These are phyloP conservation scores for Fusarium sp. DNA, from an alignment of 2,329 filamentous ascomycete species.

Conservation along the genomic window DNA sequence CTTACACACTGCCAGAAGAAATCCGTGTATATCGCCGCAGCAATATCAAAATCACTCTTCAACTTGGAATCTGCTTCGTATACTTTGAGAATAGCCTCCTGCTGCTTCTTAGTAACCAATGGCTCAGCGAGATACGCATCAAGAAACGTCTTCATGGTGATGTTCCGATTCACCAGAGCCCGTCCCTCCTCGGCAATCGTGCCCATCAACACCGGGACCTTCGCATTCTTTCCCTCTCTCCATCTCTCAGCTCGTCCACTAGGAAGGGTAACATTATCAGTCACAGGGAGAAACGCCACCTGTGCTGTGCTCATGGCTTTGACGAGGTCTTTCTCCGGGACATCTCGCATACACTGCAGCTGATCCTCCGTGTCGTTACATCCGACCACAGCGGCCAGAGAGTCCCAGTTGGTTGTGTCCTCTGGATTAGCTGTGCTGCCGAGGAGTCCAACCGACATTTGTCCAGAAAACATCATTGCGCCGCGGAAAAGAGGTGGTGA, in stretches of 20 bases:
- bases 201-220: constrained; percentile 41
- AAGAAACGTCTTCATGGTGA: constrained; percentile 36
- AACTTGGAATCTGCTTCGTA: constrained; percentile 28
- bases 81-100: constrained; percentile 21
- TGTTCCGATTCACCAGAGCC: constrained; percentile 34
- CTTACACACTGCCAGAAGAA: constrained; percentile 45
- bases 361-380: constrained; percentile 18
- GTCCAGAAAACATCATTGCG: constrained; percentile 45
- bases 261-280: constrained; percentile 35
- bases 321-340: constrained; percentile 27
- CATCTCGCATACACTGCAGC: constrained; percentile 39
- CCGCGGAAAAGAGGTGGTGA: constrained; percentile 38
- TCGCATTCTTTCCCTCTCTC: constrained; percentile 23
- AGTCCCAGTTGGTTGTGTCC: constrained; percentile 26
- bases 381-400: constrained; percentile 22
- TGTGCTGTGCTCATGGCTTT: constrained; percentile 14
- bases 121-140: constrained; percentile 24
- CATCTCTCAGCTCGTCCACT: constrained; percentile 31
- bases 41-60: constrained; percentile 40
- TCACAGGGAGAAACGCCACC: constrained; percentile 22
- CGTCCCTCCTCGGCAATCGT: constrained; percentile 43
- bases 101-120: constrained; percentile 17
- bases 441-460: constrained; percentile 42
- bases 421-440: constrained; percentile 6
- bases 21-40: constrained; percentile 43